Conservation (phyloP, 1,284 basidiomycete genomes). For the Microbotryum lychnidis-dioicae region DNA sequence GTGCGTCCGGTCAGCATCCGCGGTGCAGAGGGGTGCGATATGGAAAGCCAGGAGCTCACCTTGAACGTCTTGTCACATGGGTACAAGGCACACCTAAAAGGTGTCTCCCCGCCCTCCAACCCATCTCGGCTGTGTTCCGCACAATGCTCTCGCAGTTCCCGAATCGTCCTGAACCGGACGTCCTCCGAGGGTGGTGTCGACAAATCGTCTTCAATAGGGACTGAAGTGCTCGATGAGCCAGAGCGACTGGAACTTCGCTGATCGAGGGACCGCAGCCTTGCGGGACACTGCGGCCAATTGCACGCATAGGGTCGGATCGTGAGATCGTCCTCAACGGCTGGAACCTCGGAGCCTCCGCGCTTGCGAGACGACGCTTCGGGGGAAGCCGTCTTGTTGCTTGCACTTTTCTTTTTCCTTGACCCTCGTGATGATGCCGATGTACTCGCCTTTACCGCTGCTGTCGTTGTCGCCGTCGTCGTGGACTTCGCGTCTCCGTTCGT, state of each 20-base stretch:
- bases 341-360: conserved; percentile 22
- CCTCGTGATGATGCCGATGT: background rate
- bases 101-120: conserved; percentile 13
- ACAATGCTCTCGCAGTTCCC: conserved; percentile 25
- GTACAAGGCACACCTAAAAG: conserved; percentile 30
- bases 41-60: conserved; percentile 6
- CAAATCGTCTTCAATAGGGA: too few species aligned
- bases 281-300: conserved; percentile 8
- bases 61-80: conserved; percentile 32
- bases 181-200: background rate
- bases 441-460: background rate
- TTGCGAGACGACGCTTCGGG: too few species aligned
- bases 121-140: conserved; percentile 10
- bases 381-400: too few species aligned
- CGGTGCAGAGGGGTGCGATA: background rate
- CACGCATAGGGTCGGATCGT: conserved; percentile 27
- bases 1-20: background rate
- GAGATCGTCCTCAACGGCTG: conserved; percentile 30
- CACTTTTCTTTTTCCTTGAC: background rate
- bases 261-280: conserved; percentile 4
- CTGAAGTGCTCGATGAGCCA: too few species aligned
- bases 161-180: conserved; percentile 24
- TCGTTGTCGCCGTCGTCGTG: background rate
- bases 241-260: background rate
- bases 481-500: too few species aligned